Evolutionary conservation across 306 rosid species (phyloP).

Genomic region (Acmispon strigosus): DNA sequence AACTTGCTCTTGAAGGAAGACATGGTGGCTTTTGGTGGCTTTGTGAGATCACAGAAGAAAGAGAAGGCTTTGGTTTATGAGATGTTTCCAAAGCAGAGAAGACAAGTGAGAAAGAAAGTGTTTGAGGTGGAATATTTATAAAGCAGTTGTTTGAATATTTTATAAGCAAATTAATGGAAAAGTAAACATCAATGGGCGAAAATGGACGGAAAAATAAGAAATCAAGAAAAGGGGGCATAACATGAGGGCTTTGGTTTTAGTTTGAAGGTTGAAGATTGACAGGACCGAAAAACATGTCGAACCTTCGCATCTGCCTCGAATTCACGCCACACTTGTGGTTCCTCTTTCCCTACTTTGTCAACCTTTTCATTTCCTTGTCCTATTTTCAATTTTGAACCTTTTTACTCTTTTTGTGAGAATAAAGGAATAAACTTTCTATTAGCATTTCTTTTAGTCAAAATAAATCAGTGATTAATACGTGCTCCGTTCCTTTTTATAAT

Average conservation of each 20-base stretch:
- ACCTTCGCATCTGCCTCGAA: neutral
- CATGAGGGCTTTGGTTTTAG: too few species aligned
- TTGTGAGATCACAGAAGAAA: neutral
- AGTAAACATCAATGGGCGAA: constrained; percentile 20
- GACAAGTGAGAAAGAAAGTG: neutral
- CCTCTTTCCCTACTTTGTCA: too few species aligned
- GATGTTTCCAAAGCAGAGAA: constrained; percentile 4
- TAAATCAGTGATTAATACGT: too few species aligned
- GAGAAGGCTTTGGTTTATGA: neutral
- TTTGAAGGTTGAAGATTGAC: neutral
- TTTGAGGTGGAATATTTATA: neutral
- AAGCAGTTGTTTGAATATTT: neutral
- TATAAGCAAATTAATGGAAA: neutral
- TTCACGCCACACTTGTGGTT: neutral
- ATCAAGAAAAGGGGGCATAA: neutral
- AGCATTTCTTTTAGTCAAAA: too few species aligned
- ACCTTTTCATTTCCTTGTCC: neutral
- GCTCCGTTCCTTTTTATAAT: too few species aligned
- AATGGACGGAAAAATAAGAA: neutral
- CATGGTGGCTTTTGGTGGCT: constrained; percentile 26
- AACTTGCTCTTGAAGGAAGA: constrained; percentile 67
- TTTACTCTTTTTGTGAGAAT: neutral
- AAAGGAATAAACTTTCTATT: too few species aligned
- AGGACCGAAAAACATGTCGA: constrained; percentile 12
- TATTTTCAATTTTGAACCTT: neutral